These are phyloP conservation scores for Mortierella sp. DNA, from an alignment of 371 early-diverging fungal genomes.

Conservation along the genomic window DNA sequence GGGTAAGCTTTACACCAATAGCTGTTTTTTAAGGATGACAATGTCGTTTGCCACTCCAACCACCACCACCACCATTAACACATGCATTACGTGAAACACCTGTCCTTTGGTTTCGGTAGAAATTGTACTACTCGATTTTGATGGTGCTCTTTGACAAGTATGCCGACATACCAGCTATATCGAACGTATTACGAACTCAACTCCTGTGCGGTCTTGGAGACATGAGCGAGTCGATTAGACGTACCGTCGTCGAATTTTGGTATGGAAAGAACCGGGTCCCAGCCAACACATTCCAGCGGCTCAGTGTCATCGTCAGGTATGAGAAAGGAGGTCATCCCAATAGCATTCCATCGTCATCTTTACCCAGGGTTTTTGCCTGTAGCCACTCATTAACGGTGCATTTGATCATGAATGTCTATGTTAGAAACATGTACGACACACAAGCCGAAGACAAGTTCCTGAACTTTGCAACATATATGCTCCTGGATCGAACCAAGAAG, in stretches of 20 bases:
- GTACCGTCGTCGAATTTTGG: slow-evolving; percentile 62
- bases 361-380: background rate
- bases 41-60: no score
- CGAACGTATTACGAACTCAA: slow-evolving; percentile 55
- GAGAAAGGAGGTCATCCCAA: background rate
- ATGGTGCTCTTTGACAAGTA: slow-evolving; percentile 46
- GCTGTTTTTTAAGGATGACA: no score
- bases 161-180: slow-evolving; percentile 13
- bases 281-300: slow-evolving; percentile 56
- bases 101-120: slow-evolving; percentile 20
- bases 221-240: slow-evolving; percentile 59
- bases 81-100: no score
- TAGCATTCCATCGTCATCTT: background rate
- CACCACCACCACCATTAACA: no score
- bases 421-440: slow-evolving; percentile 69
- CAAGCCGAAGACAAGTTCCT: slow-evolving; percentile 73
- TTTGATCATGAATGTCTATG: background rate
- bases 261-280: slow-evolving; percentile 53
- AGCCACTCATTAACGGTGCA: background rate
- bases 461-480: slow-evolving; percentile 66
- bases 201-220: slow-evolving; percentile 71
- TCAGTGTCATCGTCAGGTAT: slow-evolving; percentile 59
- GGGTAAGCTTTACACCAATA: slow-evolving; percentile 48
- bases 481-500: slow-evolving; percentile 67
- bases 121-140: slow-evolving; percentile 61